phyloP scores from a whole-genome alignment of 176 grass and related monocot species.

The Metroxylon sagu region DNA sequence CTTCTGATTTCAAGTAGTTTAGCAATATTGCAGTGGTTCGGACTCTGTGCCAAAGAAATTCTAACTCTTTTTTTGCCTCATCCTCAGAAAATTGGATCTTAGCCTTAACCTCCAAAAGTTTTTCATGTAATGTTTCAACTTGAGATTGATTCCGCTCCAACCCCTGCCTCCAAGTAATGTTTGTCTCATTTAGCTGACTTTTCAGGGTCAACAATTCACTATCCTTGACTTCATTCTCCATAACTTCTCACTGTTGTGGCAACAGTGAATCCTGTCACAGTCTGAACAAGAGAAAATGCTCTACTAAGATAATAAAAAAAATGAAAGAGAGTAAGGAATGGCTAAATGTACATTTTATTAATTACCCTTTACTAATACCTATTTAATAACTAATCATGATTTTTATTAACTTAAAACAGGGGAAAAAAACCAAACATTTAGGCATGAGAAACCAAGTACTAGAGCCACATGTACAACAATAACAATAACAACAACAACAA shows the following conservation, averaged over 20 bases:
- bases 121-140: conserved; percentile 50
- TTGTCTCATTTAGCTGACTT: conserved; percentile 14
- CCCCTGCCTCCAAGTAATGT: conserved; percentile 37
- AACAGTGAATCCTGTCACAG: too few relatives aligned
- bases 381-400: too few relatives aligned
- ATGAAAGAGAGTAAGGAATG: too few relatives aligned
- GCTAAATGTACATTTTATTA: too few relatives aligned
- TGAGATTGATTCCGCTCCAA: conserved; percentile 53
- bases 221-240: conserved; percentile 8
- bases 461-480: too few relatives aligned
- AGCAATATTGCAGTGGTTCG: conserved; percentile 75
- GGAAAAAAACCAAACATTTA: too few relatives aligned
- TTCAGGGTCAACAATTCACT: conserved; percentile 10
- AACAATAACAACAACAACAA: too few relatives aligned
- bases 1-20: conserved; percentile 76
- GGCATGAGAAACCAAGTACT: too few relatives aligned
- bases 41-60: conserved; percentile 58
- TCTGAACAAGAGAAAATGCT: too few relatives aligned
- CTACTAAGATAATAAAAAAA: too few relatives aligned
- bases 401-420: too few relatives aligned
- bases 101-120: conserved; percentile 48
- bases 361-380: too few relatives aligned
- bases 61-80: conserved; percentile 43
- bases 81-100: conserved; percentile 37
- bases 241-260: background rate